Percentiles rank a stretch among this genome's conserved stretches.
These are phyloP conservation scores for Aspergillus fumigatiaffinis DNA, from an alignment of 2,329 filamentous ascomycete species.

Conservation along the genomic window DNA sequence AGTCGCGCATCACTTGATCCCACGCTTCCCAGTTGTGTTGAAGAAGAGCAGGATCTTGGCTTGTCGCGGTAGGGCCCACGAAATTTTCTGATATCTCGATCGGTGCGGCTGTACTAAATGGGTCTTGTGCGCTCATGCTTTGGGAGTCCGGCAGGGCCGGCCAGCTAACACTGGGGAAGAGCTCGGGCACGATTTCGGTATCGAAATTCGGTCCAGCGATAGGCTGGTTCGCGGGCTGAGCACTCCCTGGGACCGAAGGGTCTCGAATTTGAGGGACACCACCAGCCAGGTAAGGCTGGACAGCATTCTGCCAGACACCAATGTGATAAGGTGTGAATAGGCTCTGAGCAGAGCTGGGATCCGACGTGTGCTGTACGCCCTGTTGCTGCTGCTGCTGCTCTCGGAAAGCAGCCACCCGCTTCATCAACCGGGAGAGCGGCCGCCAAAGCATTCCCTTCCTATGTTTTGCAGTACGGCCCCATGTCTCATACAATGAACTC, in stretches of 20 bases:
- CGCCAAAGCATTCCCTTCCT: conserved; percentile 60
- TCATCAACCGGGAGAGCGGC: conserved; percentile 58
- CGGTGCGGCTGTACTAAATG: conserved; percentile 5
- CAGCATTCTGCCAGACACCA: conserved; percentile 1
- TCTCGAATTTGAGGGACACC: conserved; percentile 15
- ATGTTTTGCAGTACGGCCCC: conserved; percentile 31
- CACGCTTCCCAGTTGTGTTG: conserved; percentile 33
- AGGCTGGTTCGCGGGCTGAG: conserved; percentile 2
- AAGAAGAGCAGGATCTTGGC: conserved; percentile 13
- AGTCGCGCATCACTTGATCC: conserved; percentile 38
- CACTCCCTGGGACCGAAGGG: conserved; percentile 7
- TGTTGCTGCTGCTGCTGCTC: conserved; percentile 47
- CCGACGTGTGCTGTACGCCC: conserved; percentile 21
- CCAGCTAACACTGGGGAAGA: conserved; percentile 28
- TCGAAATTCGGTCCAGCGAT: conserved; percentile 18
- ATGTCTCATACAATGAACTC: conserved; percentile 42
- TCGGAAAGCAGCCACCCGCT: conserved; percentile 53
- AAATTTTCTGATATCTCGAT: conserved; percentile 8
- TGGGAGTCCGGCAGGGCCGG: conserved; percentile 16
- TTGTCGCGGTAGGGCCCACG: conserved; percentile 8
- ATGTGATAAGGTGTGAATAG: conserved; percentile 2
- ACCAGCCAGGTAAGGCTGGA: conserved; percentile 11
- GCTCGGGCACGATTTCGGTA: conserved; percentile 21
- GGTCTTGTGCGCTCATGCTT: conserved; percentile 9
- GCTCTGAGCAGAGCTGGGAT: conserved; percentile 7